Conservation (phyloP, 2,329 filamentous ascomycete genomes). For the Colletotrichum australisinense region DNA sequence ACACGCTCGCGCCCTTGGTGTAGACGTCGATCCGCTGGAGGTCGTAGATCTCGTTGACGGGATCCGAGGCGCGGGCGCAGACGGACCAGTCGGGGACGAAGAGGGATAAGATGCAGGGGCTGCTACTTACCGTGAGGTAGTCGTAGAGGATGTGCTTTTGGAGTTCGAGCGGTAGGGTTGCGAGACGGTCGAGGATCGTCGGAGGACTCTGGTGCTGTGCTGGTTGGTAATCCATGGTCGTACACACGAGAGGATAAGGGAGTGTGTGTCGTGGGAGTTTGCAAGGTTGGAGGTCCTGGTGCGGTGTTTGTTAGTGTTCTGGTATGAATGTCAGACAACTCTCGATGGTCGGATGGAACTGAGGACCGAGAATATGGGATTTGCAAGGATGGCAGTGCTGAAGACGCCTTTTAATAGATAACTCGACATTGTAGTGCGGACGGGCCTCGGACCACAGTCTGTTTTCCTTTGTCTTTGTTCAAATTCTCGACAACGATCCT, state of each 20-base stretch:
- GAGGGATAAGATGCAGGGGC: constrained; percentile 21
- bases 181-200: constrained; percentile 9
- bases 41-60: constrained; percentile 22
- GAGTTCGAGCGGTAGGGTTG: constrained; percentile 22
- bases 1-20: not conserved
- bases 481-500: not conserved
- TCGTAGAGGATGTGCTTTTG: constrained; percentile 21
- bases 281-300: not conserved
- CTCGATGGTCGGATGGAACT: too few relatives aligned
- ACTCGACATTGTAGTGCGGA: not conserved
- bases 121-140: not conserved
- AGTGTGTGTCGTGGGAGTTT: not conserved
- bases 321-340: too few relatives aligned
- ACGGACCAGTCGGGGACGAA: constrained; percentile 30
- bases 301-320: not conserved
- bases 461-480: constrained; percentile 8
- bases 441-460: not conserved
- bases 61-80: constrained; percentile 15
- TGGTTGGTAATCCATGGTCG: not conserved
- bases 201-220: not conserved
- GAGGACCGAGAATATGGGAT: not conserved
- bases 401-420: not conserved
- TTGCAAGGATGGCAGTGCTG: not conserved
- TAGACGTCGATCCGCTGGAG: constrained; percentile 31
- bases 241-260: too few relatives aligned